phyloP scores from a whole-genome alignment of 2,329 filamentous ascomycete genomes.

The Colletotrichum theobromicola region DNA sequence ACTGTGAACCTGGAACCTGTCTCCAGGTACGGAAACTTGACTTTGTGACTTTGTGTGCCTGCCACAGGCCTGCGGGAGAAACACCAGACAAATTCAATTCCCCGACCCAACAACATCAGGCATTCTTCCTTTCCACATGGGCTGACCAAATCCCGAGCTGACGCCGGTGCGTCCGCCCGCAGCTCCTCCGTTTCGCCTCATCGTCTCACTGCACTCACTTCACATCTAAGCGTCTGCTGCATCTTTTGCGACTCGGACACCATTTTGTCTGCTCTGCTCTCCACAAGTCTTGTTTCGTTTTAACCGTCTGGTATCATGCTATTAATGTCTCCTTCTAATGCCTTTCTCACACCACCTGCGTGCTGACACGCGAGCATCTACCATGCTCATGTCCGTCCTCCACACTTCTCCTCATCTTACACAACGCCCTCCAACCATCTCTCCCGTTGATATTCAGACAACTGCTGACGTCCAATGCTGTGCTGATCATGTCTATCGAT shows the following conservation, averaged over 20 bases:
- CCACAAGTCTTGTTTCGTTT: slow-evolving; percentile 10
- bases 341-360: not conserved
- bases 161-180: not conserved
- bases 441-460: not conserved
- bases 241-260: not conserved
- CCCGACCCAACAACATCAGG: not conserved
- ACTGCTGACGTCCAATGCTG: not conserved
- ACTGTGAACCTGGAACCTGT: not conserved
- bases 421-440: not conserved
- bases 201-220: not conserved
- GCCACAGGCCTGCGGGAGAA: not conserved
- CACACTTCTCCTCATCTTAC: not conserved
- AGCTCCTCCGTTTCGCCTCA: slow-evolving; percentile 15
- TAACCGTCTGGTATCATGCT: slow-evolving; percentile 20
- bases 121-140: not conserved
- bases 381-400: not conserved
- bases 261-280: not conserved
- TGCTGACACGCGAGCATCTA: slow-evolving; percentile 2
- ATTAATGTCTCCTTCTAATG: slow-evolving; percentile 13
- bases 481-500: not conserved
- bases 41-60: not conserved
- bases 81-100: not conserved
- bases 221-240: slow-evolving; percentile 5
- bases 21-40: no score
- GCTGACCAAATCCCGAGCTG: not conserved